These are phyloP conservation scores for Alternaria sp. DNA, from an alignment of 2,329 filamentous ascomycete genomes.

Conservation along the genomic window DNA sequence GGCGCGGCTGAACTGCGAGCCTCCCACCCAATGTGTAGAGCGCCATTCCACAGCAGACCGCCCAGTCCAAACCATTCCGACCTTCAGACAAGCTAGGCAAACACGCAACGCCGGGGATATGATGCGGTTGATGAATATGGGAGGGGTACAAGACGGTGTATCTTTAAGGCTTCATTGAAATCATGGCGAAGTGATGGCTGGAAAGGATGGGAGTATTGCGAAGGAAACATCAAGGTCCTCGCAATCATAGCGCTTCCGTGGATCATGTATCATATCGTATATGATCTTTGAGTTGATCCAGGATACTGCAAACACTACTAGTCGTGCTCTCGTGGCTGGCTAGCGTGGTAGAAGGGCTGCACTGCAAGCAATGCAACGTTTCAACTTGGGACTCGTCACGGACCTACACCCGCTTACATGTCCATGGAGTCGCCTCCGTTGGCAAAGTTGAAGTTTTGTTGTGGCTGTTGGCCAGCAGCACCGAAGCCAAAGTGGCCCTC, in stretches of 20 bases:
- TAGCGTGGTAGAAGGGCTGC: slow-evolving; percentile 17
- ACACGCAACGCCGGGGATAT: slow-evolving; percentile 54
- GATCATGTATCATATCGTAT: slow-evolving; percentile 40
- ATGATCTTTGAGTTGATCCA: slow-evolving; percentile 28
- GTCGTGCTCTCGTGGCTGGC: slow-evolving; percentile 19
- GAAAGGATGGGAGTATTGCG: slow-evolving; percentile 35
- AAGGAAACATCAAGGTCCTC: slow-evolving; percentile 31
- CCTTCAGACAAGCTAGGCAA: slow-evolving; percentile 38
- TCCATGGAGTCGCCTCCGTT: slow-evolving; percentile 78
- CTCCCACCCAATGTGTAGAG: slow-evolving; percentile 25
- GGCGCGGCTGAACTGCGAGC: slow-evolving; percentile 27
- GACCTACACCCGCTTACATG: slow-evolving; percentile 62
- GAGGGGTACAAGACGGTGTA: slow-evolving; percentile 55
- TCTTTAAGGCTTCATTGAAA: slow-evolving; percentile 51
- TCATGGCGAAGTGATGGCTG: slow-evolving; percentile 44
- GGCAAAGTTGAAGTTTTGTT: slow-evolving; percentile 93
- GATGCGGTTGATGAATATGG: slow-evolving; percentile 49
- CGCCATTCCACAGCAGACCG: slow-evolving; percentile 27
- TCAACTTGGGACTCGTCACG: slow-evolving; percentile 20
- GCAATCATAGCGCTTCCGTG: slow-evolving; percentile 31
- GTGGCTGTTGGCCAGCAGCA: slow-evolving; percentile 65
- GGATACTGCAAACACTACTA: slow-evolving; percentile 22
- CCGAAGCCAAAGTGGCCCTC: slow-evolving; percentile 83
- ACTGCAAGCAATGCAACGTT: slow-evolving; percentile 12
- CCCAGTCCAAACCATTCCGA: slow-evolving; percentile 36